Evolutionary conservation across 169 alveolate genomes (phyloP).

Genomic region (Plasmodium cynomolgi): DNA sequence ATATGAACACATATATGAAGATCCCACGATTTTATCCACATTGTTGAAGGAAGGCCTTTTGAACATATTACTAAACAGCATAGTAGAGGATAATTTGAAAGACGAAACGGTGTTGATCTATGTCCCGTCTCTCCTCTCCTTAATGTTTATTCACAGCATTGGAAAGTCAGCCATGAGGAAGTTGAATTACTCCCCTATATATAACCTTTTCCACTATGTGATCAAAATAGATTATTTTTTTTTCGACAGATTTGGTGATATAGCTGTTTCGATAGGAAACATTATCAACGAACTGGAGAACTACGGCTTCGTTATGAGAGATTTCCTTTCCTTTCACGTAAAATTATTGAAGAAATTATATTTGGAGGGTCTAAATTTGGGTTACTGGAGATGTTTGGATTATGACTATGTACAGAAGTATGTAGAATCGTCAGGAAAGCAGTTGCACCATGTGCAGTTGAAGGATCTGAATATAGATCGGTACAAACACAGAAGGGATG

Average conservation of each 20-base stretch:
- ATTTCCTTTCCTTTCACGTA: constrained; percentile 35
- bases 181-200: constrained; percentile 76
- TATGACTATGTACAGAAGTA: constrained; percentile 54
- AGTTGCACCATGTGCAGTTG: constrained; percentile 15
- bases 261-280: constrained; percentile 83
- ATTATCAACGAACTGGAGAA: constrained; percentile 69
- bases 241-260: constrained; percentile 86
- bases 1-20: constrained; percentile 83
- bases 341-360: constrained; percentile 51
- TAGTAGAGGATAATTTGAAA: constrained; percentile 78
- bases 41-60: constrained; percentile 79
- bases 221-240: constrained; percentile 81
- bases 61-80: constrained; percentile 79
- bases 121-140: constrained; percentile 81
- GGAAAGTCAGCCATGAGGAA: constrained; percentile 82
- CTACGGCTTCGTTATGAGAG: constrained; percentile 65
- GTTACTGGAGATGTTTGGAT: constrained; percentile 60
- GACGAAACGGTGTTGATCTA: constrained; percentile 80
- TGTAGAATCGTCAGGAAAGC: constrained; percentile 37
- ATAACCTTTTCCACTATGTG: constrained; percentile 78
- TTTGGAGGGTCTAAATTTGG: constrained; percentile 51
- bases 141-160: constrained; percentile 79
- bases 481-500: constrained; percentile 52
- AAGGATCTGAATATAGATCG: constrained; percentile 60
- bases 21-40: constrained; percentile 82